Evolutionary conservation across 768 basidiomycete genomes (phyloP).

Genomic region (Hemileccinum impolitum): DNA sequence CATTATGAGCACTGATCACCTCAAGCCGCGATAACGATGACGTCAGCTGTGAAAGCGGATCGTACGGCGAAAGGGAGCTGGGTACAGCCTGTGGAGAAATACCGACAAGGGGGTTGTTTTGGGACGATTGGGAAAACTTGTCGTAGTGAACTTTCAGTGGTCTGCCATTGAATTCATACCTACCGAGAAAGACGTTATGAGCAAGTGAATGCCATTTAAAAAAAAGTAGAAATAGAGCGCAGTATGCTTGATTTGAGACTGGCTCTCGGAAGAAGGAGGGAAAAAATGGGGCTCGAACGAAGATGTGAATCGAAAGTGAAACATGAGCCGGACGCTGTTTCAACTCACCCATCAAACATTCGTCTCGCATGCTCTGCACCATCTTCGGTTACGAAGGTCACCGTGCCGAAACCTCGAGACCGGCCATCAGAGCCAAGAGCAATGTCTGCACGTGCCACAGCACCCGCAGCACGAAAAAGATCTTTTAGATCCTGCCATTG

Average conservation of each 20-base stretch:
- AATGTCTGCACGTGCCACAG: conserved; percentile 88
- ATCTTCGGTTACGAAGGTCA: conserved; percentile 75
- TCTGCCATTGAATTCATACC: conserved; percentile 86
- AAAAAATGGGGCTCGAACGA: background rate
- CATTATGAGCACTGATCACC: conserved; percentile 24
- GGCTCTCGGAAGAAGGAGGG: too few species aligned
- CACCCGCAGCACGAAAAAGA: conserved; percentile 87
- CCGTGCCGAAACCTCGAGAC: conserved; percentile 90
- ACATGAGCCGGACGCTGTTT: background rate
- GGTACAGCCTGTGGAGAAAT: conserved; percentile 17
- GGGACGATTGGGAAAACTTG: conserved; percentile 56
- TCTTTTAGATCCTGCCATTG: conserved; percentile 99
- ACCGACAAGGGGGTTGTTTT: conserved; percentile 24
- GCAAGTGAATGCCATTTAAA: conserved; percentile 1
- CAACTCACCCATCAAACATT: conserved; percentile 85
- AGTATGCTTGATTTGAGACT: background rate
- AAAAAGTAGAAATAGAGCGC: background rate
- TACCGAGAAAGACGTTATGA: conserved; percentile 29
- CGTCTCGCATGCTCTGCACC: conserved; percentile 83
- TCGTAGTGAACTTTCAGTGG: conserved; percentile 89
- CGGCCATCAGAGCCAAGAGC: conserved; percentile 85
- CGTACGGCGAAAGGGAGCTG: conserved; percentile 16
- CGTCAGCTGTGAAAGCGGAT: conserved; percentile 20
- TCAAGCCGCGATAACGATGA: conserved; percentile 24
- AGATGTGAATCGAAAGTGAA: background rate